phyloP scores from a whole-genome alignment of 257 asterid genomes.

The Forsythia viridissima region DNA sequence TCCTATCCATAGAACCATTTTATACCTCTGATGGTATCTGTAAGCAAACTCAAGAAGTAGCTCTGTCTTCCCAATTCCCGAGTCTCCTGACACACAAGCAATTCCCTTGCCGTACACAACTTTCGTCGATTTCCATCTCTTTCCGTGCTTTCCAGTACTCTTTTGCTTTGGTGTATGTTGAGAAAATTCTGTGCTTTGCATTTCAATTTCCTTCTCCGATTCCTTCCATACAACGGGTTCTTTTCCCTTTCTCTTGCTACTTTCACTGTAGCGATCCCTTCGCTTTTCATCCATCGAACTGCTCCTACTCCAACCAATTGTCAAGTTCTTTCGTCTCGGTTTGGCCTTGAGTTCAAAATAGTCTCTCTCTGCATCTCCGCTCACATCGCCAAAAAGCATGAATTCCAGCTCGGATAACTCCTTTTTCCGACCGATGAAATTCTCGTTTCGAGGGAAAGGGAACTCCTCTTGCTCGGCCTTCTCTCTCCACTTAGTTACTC shows the following conservation, averaged over 20 bases:
- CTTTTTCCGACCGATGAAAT: slow-evolving; percentile 79
- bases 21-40: slow-evolving; percentile 71
- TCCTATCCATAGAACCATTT: slow-evolving; percentile 85
- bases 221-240: slow-evolving; percentile 82
- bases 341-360: slow-evolving; percentile 77
- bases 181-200: slow-evolving; percentile 54
- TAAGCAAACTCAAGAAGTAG: slow-evolving; percentile 78
- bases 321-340: slow-evolving; percentile 66
- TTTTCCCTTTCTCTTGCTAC: slow-evolving; percentile 66
- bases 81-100: slow-evolving; percentile 77
- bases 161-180: slow-evolving; percentile 35
- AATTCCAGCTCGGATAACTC: slow-evolving; percentile 79
- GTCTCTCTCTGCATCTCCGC: slow-evolving; percentile 65
- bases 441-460: slow-evolving; percentile 75
- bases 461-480: slow-evolving; percentile 78
- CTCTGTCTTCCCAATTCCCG: slow-evolving; percentile 88
- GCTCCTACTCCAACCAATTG: slow-evolving; percentile 76
- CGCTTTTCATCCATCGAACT: slow-evolving; percentile 63
- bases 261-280: slow-evolving; percentile 36
- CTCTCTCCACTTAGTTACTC: slow-evolving; percentile 80
- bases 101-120: slow-evolving; percentile 80
- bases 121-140: slow-evolving; percentile 62
- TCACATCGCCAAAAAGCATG: slow-evolving; percentile 79
- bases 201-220: slow-evolving; percentile 79
- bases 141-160: slow-evolving; percentile 42